Percentiles rank a stretch among this genome's conserved stretches.
phyloP scores from a whole-genome alignment of 2,329 filamentous ascomycete species.

The Fusarium kyushuense region DNA sequence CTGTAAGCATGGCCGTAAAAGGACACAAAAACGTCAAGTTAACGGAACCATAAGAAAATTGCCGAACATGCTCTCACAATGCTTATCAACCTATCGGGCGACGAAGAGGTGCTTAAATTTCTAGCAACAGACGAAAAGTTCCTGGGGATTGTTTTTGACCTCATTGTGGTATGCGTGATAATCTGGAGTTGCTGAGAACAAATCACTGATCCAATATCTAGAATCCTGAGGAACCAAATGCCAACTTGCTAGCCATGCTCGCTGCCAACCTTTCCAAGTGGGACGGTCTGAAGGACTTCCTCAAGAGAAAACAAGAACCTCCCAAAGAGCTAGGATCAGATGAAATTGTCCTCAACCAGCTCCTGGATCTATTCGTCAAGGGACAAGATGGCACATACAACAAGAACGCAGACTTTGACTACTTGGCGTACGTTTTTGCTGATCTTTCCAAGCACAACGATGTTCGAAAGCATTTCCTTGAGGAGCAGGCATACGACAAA shows the following conservation, averaged over 20 bases:
- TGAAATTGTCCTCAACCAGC: slow-evolving; percentile 83
- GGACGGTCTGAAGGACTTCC: slow-evolving; percentile 75
- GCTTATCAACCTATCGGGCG: slow-evolving; percentile 85
- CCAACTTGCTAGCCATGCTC: slow-evolving; percentile 89
- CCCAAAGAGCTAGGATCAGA: slow-evolving; percentile 80
- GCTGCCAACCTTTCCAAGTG: slow-evolving; percentile 91
- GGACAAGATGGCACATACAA: slow-evolving; percentile 87
- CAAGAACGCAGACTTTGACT: slow-evolving; percentile 87
- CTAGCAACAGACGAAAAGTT: slow-evolving; percentile 85
- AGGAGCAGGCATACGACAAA: slow-evolving; percentile 78
- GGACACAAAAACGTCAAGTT: not conserved
- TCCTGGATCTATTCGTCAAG: slow-evolving; percentile 96
- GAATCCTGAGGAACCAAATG: slow-evolving; percentile 81
- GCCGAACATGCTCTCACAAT: slow-evolving; percentile 94
- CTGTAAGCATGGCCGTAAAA: slow-evolving; percentile 63
- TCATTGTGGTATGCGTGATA: slow-evolving; percentile 74
- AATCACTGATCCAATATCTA: slow-evolving; percentile 50
- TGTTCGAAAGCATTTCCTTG: slow-evolving; percentile 80
- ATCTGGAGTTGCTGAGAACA: not conserved
- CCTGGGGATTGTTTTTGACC: slow-evolving; percentile 76
- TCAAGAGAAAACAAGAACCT: slow-evolving; percentile 74
- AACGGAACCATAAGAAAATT: slow-evolving; percentile 72
- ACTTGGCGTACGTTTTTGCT: slow-evolving; percentile 93
- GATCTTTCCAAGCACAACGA: slow-evolving; percentile 87
- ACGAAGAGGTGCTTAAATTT: slow-evolving; percentile 78